Base-by-base conservation (phyloP, 164 flowering plant species). In the Umbellularia californica region DNA sequence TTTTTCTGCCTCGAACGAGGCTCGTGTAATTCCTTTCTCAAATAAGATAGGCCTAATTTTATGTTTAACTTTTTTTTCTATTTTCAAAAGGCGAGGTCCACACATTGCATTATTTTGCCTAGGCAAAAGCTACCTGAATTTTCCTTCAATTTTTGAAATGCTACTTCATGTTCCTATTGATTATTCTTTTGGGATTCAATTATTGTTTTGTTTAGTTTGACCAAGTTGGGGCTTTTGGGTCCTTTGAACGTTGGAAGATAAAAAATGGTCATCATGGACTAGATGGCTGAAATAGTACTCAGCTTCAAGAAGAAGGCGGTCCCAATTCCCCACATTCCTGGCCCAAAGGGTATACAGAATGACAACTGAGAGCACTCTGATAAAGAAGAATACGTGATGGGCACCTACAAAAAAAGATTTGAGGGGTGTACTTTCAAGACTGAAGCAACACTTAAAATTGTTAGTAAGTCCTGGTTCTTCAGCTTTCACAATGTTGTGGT, bases 181-280 rank as follows among this genome's bases (percentile, higher is more conserved):
- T 19, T 72, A 58, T n/a, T 64, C 50, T 66, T 55, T 62, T n/a
- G 73, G 13, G 58, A 17, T 23, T 47, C 4, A 63, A 19, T n/a
- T 41, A 3, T 19, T 63, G 35, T 3, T 79, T 2, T 73, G 28
- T 81, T 70, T 27, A 90, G 98, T 72, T 86, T 95, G 89, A 91
- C 97, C 9, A 93, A 95, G 83, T 95, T 97, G 1, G 95, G 91
- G 84, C 93, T 92, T 81, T 83, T 93, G 50, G 97, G 93, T 85
- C 99, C 99, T 3, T 93, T 95, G 76, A 92, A 95, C 76, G 93
- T 95, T 72, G 99, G 99, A 75, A 95, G 99, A 76, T 96, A 95
- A 81, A 97, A 95, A 82, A 93, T 92, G 97, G 97, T 95, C 58
- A 93, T 97, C 90, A 95, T 95, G 99, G 93, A 95, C 47, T 94